Evolutionary conservation across 805 yeast genomes (phyloP).

Genomic region (Blastobotrys terrestris): DNA sequence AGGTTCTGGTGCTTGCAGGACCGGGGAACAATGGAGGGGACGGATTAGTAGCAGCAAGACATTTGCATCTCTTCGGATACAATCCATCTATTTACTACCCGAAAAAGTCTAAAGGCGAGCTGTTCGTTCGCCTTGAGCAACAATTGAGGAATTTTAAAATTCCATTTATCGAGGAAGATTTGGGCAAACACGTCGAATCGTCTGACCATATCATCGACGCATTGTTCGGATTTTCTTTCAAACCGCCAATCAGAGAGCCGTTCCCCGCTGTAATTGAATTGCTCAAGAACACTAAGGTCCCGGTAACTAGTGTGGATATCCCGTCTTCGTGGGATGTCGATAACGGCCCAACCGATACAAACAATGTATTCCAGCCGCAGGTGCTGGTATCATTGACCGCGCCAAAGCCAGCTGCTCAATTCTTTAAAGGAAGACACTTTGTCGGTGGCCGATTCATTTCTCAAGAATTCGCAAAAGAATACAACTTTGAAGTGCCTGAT

Average conservation of each 20-base stretch:
- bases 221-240: slow-evolving; percentile 88
- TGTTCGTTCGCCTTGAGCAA: slow-evolving; percentile 53
- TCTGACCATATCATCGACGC: slow-evolving; percentile 65
- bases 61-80: slow-evolving; percentile 73
- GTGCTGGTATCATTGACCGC: slow-evolving; percentile 82
- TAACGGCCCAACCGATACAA: slow-evolving; percentile 54
- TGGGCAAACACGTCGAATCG: slow-evolving; percentile 32
- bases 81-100: slow-evolving; percentile 77
- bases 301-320: slow-evolving; percentile 77
- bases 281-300: slow-evolving; percentile 39
- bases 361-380: slow-evolving; percentile 48
- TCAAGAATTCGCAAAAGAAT: slow-evolving; percentile 57
- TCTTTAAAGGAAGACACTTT: slow-evolving; percentile 56
- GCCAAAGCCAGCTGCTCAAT: slow-evolving; percentile 79
- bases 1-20: slow-evolving; percentile 72
- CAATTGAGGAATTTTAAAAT: slow-evolving; percentile 67
- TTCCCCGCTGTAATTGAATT: slow-evolving; percentile 46
- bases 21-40: slow-evolving; percentile 95
- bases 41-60: slow-evolving; percentile 93
- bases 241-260: slow-evolving; percentile 80
- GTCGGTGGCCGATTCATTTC: slow-evolving; percentile 88
- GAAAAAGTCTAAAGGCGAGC: slow-evolving; percentile 49
- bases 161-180: slow-evolving; percentile 39
- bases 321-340: slow-evolving; percentile 99
- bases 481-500: slow-evolving; percentile 59